Evolutionary conservation across 108 stramenopile genomes (phyloP).

Genomic region (Skeletonema marinoi): DNA sequence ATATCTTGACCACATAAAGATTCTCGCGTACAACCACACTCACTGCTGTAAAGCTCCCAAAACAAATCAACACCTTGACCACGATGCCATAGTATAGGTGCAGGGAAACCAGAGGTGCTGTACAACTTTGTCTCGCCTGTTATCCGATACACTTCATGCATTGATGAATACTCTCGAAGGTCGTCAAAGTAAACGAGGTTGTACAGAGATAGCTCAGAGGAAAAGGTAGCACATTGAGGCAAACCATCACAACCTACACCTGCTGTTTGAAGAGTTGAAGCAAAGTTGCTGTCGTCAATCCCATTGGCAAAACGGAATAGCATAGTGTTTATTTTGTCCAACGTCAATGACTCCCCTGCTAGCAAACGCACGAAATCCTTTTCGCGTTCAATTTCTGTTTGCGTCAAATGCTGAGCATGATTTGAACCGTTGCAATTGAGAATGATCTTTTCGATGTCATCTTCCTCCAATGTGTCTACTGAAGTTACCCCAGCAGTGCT

Average conservation of each 20-base stretch:
- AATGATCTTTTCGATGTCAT: conserved; percentile 19
- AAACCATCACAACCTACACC: conserved; percentile 7
- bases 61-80: conserved; percentile 29
- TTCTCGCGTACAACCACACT: conserved; percentile 21
- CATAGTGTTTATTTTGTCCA: conserved; percentile 19
- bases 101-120: conserved; percentile 24
- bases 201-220: conserved; percentile 15
- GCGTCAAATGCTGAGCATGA: conserved; percentile 23
- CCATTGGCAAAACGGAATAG: conserved; percentile 29
- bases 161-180: conserved; percentile 36
- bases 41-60: conserved; percentile 24
- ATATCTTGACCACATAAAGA: conserved; percentile 20
- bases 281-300: conserved; percentile 36
- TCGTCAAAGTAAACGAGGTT: conserved; percentile 41
- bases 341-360: conserved; percentile 7
- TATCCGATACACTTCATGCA: conserved; percentile 29
- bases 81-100: conserved; percentile 22
- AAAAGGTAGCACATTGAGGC: conserved; percentile 21
- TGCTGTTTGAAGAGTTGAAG: conserved; percentile 11
- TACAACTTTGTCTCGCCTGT: conserved; percentile 16
- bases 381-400: conserved; percentile 30
- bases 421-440: neutral
- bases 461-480: conserved; percentile 20
- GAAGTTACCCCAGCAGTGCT: conserved; percentile 17
- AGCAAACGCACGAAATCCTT: conserved; percentile 14